These are phyloP conservation scores for Schizochytrium sp. DNA, from an alignment of 108 stramenopile genomes.

Conservation along the genomic window DNA sequence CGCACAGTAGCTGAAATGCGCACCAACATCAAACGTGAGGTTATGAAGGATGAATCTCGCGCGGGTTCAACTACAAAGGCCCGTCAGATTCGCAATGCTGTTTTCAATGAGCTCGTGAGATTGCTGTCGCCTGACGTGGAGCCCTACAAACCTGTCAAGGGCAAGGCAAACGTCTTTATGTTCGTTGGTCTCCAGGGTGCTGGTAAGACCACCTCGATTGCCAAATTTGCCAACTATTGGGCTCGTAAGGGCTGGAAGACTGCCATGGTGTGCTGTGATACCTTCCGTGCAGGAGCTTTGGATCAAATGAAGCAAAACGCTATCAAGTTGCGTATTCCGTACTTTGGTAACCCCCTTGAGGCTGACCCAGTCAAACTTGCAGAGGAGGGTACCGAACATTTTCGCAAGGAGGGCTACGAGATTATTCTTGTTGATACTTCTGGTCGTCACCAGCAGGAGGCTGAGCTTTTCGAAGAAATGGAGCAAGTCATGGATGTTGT, in stretches of 20 bases:
- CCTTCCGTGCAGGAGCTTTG: slow-evolving; percentile 97
- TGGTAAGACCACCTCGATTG: slow-evolving; percentile 97
- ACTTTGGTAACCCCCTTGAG: slow-evolving; percentile 93
- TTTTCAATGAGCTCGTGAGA: slow-evolving; percentile 87
- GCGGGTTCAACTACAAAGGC: slow-evolving; percentile 64
- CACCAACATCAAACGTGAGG: slow-evolving; percentile 83
- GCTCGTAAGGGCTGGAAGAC: slow-evolving; percentile 86
- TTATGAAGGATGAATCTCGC: slow-evolving; percentile 68
- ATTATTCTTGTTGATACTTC: slow-evolving; percentile 97
- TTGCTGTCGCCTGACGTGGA: slow-evolving; percentile 77
- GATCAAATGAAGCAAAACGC: slow-evolving; percentile 99
- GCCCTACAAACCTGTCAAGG: slow-evolving; percentile 84
- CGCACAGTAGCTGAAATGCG: slow-evolving; percentile 84
- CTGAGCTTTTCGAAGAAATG: slow-evolving; percentile 96
- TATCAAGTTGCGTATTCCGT: slow-evolving; percentile 92
- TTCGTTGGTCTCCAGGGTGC: slow-evolving; percentile 98
- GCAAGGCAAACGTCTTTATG: slow-evolving; percentile 91
- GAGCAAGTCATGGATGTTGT: slow-evolving; percentile 91
- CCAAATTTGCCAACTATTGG: slow-evolving; percentile 96
- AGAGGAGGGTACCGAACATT: slow-evolving; percentile 94
- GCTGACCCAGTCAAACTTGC: slow-evolving; percentile 95
- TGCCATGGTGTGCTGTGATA: slow-evolving; percentile 97
- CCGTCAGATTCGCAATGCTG: slow-evolving; percentile 86
- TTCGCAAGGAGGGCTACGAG: slow-evolving; percentile 90
- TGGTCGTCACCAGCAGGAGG: slow-evolving; percentile 94